Base-by-base conservation (phyloP, 2,329 filamentous ascomycete genomes). In the Fusarium circinatum region DNA sequence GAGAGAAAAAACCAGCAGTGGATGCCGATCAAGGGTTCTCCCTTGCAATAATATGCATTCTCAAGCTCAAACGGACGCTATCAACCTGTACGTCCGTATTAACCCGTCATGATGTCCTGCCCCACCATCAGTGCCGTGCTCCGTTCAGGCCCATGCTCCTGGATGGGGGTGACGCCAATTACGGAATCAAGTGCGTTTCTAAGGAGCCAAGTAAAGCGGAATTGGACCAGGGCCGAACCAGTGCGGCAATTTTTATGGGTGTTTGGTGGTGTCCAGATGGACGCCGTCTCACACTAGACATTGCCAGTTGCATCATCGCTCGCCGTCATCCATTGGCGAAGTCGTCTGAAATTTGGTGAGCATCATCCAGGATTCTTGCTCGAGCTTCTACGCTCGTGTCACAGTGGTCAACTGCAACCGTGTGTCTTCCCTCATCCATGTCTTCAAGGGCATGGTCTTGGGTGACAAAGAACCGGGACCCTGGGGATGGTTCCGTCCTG, bases 161-260 rank as follows among this genome's bases (percentile, higher is more conserved):
- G 28, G 64, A 75, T 64, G 63, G 60, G 55, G 57, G 54, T 41
- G 45, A 72, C 64, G 38, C 71, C 62, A 57, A 59, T 72, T 72
- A 58, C 65, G 71, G 71, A 68, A 60, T 57, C 70, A 36, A 71
- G 24, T 47, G 49, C 51, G 63, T 39, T 48, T 30, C 38, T 48
- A n/a, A 45, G 59, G 24, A 59, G 55, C 58, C 55, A 42, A 55
- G 32, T 6, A 56, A 60, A 47, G 71, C 28, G 48, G 68, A 36
- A 70, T 42, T 51, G 38, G 48, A 58, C 64, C 49, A 65, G 51
- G 60, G 30, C 55, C 36, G 52, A 68, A 54, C 48, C 28, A 42
- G 62, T 78, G 76, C 73, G 75, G 73, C 62, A 78, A 78, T 76
- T 78, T 76, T 47, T 28, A 68, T 51, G 59, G 45, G 54, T 24